These are phyloP conservation scores for Nothophoma quercina DNA, from an alignment of 2,329 filamentous ascomycete species.

Conservation along the genomic window DNA sequence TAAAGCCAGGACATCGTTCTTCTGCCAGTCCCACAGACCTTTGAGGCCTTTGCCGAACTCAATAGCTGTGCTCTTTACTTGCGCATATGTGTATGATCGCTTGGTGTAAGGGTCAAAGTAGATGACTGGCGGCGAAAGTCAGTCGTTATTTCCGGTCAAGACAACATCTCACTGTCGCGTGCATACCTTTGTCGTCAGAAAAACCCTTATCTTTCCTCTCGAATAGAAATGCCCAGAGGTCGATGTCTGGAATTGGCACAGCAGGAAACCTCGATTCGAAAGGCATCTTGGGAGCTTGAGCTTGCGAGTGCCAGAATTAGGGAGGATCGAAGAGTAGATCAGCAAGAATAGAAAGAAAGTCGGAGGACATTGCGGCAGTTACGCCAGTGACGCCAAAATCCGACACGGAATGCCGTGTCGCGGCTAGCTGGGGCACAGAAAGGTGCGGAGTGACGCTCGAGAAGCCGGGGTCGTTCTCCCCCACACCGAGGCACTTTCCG, in stretches of 20 bases:
- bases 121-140: slow-evolving; percentile 65
- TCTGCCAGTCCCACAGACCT: slow-evolving; percentile 77
- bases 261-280: slow-evolving; percentile 70
- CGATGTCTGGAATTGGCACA: slow-evolving; percentile 74
- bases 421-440: slow-evolving; percentile 20
- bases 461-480: slow-evolving; percentile 19
- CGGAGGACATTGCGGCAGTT: slow-evolving; percentile 14
- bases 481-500: slow-evolving; percentile 36
- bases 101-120: slow-evolving; percentile 77
- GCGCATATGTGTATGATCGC: slow-evolving; percentile 72
- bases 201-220: slow-evolving; percentile 71
- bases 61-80: slow-evolving; percentile 70
- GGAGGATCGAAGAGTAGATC: slow-evolving; percentile 11
- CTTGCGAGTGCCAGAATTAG: not conserved
- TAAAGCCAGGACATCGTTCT: slow-evolving; percentile 81
- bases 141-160: not conserved
- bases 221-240: slow-evolving; percentile 82
- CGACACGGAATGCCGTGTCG: slow-evolving; percentile 21
- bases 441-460: slow-evolving; percentile 25
- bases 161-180: not conserved
- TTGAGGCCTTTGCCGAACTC: slow-evolving; percentile 84
- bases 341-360: slow-evolving; percentile 10
- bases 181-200: slow-evolving; percentile 74
- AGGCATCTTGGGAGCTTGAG: slow-evolving; percentile 64
- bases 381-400: slow-evolving; percentile 19